A percentile compares a stretch with the other conserved stretches of the same genome.
phyloP scores from a whole-genome alignment of 2,329 filamentous ascomycete species.

The Phialophora macrospora region DNA sequence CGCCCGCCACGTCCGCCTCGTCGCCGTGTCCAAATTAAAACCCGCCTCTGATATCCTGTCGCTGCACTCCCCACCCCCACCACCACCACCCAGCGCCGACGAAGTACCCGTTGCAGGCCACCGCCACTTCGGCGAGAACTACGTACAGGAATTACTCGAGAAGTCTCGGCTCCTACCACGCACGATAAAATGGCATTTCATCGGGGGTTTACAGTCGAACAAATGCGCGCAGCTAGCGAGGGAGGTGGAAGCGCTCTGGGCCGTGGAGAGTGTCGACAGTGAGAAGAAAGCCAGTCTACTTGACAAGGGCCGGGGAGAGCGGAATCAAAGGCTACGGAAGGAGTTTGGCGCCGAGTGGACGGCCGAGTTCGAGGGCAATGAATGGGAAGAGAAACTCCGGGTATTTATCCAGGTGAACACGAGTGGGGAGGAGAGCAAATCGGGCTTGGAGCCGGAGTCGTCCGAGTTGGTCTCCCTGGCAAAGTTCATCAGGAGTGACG shows the following conservation, averaged over 20 bases:
- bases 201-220: constrained; percentile 89
- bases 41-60: constrained; percentile 88
- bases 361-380: constrained; percentile 32
- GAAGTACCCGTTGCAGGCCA: constrained; percentile 29
- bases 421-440: constrained; percentile 83
- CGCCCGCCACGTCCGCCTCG: constrained; percentile 82
- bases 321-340: constrained; percentile 44
- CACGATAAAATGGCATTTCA: constrained; percentile 91
- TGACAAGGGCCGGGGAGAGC: constrained; percentile 72
- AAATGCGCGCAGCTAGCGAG: constrained; percentile 86
- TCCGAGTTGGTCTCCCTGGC: constrained; percentile 62
- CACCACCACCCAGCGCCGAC: constrained; percentile 34
- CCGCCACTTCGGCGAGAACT: constrained; percentile 94
- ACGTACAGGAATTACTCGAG: constrained; percentile 83
- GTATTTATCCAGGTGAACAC: constrained; percentile 97
- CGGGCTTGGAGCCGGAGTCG: constrained; percentile 69
- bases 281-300: constrained; percentile 84
- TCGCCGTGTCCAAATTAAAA: constrained; percentile 96
- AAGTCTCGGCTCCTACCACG: constrained; percentile 80
- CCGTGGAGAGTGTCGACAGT: constrained; percentile 87
- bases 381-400: constrained; percentile 55
- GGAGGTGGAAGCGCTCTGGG: constrained; percentile 85
- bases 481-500: constrained; percentile 62
- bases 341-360: constrained; percentile 42
- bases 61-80: constrained; percentile 69